Evolutionary conservation across 73 alveolate species (phyloP).

Genomic region (Symbiodinium pilosum): DNA sequence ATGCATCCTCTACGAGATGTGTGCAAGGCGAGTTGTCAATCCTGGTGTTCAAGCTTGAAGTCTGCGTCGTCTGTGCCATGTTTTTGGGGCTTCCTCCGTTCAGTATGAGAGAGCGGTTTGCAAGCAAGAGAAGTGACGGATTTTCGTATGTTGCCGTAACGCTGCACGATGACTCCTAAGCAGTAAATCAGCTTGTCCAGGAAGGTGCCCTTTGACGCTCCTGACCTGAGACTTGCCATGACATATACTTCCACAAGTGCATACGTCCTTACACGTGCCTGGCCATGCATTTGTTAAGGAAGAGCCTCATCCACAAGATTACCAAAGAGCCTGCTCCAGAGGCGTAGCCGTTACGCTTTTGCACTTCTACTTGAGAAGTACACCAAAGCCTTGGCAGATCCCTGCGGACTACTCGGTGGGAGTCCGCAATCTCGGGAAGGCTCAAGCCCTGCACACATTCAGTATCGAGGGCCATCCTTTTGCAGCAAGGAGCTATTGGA

Average conservation of each 20-base stretch:
- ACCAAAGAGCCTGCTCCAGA: constrained; percentile 88
- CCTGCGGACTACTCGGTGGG: constrained; percentile 78
- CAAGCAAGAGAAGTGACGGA: too few species aligned
- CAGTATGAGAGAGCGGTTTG: too few species aligned
- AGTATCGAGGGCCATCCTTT: neutral
- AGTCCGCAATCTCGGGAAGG: constrained; percentile 72
- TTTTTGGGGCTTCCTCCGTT: too few species aligned
- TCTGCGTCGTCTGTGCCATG: too few species aligned
- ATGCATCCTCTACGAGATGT: constrained; percentile 97
- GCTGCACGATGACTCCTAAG: too few species aligned
- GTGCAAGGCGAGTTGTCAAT: constrained; percentile 86
- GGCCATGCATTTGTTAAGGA: too few species aligned
- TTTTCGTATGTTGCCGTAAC: too few species aligned
- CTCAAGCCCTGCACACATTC: neutral
- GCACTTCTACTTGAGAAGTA: too few species aligned
- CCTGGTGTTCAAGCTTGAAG: neutral
- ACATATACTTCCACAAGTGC: too few species aligned
- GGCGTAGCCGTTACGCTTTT: too few species aligned
- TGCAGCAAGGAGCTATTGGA: constrained; percentile 52
- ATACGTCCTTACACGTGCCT: neutral
- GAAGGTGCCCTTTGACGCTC: constrained; percentile 96
- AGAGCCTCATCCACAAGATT: constrained; percentile 64
- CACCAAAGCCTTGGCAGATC: neutral
- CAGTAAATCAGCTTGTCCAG: neutral
- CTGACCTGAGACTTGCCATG: constrained; percentile 47